phyloP scores from a whole-genome alignment of 2,329 filamentous ascomycete species.

The Atkinsonella hypoxylon region DNA sequence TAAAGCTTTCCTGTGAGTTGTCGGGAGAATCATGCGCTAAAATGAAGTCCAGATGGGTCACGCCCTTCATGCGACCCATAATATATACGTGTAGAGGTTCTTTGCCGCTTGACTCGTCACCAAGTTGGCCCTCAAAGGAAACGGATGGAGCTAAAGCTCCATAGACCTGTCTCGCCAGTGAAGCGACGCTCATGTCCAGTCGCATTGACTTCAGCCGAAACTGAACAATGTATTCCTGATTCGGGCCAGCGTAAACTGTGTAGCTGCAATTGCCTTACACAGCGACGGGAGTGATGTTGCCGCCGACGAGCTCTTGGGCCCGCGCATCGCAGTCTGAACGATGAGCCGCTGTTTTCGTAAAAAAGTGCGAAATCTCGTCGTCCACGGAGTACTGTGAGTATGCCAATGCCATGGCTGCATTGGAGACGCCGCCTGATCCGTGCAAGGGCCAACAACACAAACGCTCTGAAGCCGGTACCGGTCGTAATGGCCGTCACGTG shows the following conservation, averaged over 20 bases:
- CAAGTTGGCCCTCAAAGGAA: not conserved
- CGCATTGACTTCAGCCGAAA: slow-evolving; percentile 4
- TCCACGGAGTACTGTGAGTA: slow-evolving; percentile 2
- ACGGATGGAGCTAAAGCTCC: slow-evolving; percentile 17
- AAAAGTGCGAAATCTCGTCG: slow-evolving; percentile 2
- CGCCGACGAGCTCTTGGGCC: slow-evolving; percentile 2
- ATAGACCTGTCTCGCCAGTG: not conserved
- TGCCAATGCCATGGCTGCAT: too few relatives aligned
- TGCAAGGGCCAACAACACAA: too few relatives aligned
- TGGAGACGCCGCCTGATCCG: too few relatives aligned
- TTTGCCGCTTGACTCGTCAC: not conserved
- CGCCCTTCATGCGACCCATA: not conserved
- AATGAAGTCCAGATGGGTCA: not conserved
- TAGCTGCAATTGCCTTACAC: slow-evolving; percentile 5
- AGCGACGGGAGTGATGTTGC: not conserved
- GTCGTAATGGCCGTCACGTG: too few relatives aligned
- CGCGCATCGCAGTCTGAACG: slow-evolving; percentile 2
- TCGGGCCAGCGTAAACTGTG: slow-evolving; percentile 3
- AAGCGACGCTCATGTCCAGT: slow-evolving; percentile 1
- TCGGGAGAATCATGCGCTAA: not conserved
- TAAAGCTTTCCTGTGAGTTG: not conserved
- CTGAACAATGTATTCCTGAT: slow-evolving; percentile 6
- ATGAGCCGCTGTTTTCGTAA: slow-evolving; percentile 1
- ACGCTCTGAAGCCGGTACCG: too few relatives aligned
- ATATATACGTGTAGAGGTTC: not conserved